A percentile compares a stretch with the other conserved stretches of the same genome.
These are phyloP conservation scores for Chlorella sp. DNA, from an alignment of 139 green algal species.

Conservation along the genomic window DNA sequence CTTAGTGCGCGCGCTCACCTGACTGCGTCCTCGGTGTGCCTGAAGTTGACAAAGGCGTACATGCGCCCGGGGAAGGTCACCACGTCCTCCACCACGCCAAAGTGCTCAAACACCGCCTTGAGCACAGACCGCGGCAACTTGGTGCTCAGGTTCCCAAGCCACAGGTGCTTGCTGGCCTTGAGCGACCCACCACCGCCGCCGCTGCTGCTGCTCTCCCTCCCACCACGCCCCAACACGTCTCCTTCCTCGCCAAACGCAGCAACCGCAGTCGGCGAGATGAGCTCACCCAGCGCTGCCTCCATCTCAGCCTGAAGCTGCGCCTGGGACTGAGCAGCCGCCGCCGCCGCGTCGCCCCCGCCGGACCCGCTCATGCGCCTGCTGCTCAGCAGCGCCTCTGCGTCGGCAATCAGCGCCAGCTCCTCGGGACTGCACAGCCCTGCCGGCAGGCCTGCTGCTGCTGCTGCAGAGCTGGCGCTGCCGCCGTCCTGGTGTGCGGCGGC, in stretches of 20 bases:
- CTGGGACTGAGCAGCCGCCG: too few relatives aligned
- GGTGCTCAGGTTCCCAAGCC: conserved; percentile 65
- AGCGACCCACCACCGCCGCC: background rate
- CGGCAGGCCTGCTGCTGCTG: background rate
- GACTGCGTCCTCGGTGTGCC: conserved; percentile 36
- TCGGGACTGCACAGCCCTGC: background rate
- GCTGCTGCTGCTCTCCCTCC: background rate
- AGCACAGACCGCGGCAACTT: conserved; percentile 40
- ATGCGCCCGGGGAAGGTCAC: conserved; percentile 69
- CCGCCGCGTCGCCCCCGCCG: background rate
- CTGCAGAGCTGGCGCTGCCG: background rate
- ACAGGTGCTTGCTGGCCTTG: conserved; percentile 51
- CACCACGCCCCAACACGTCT: too few relatives aligned
- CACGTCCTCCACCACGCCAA: conserved; percentile 62
- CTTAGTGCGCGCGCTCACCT: too few relatives aligned
- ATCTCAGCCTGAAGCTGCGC: too few relatives aligned
- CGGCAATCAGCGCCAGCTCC: background rate
- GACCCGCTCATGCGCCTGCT: background rate
- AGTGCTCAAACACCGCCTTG: conserved; percentile 57
- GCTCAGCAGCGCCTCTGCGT: background rate
- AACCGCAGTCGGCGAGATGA: too few relatives aligned
- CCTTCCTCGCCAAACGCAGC: too few relatives aligned
- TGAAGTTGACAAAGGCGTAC: conserved; percentile 76
- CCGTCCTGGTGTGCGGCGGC: background rate
- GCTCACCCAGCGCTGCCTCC: too few relatives aligned